Percentiles rank a stretch among this genome's conserved stretches.
Conservation (phyloP, 352 stramenopile genomes). For the Globisporangium nunn region DNA sequence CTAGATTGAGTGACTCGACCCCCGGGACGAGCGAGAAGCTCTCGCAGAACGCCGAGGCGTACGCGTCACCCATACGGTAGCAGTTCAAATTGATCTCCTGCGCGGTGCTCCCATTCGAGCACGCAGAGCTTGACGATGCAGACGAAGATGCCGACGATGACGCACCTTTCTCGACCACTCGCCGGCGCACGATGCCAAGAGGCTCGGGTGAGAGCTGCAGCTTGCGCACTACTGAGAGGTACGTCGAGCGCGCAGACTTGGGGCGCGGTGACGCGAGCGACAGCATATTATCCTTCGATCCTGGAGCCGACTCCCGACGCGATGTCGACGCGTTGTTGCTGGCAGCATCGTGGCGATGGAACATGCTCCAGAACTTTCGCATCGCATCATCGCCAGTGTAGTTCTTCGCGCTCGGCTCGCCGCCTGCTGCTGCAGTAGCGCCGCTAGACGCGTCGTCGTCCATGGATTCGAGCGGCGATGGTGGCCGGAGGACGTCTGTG, state of each 20-base stretch:
- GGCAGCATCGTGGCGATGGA: conserved; percentile 57
- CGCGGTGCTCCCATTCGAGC: conserved; percentile 26
- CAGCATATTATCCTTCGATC: conserved; percentile 6
- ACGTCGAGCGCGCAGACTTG: conserved; percentile 50
- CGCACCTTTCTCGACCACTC: conserved; percentile 35
- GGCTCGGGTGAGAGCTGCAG: conserved; percentile 57
- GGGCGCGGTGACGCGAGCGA: conserved; percentile 19
- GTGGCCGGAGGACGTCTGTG: conserved; percentile 25
- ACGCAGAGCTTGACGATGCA: conserved; percentile 21
- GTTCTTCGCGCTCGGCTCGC: conserved; percentile 28
- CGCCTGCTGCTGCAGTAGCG: conserved; percentile 1
- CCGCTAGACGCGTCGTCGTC: conserved; percentile 16
- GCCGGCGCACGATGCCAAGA: conserved; percentile 53
- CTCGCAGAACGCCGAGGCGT: conserved; percentile 49
- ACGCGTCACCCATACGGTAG: conserved; percentile 61
- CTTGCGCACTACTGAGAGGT: conserved; percentile 48
- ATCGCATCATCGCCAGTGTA: conserved; percentile 60
- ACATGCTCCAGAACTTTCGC: conserved; percentile 60
- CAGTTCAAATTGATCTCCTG: conserved; percentile 70
- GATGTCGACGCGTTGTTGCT: conserved; percentile 35
- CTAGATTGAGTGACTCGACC: conserved; percentile 62
- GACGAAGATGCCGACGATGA: conserved; percentile 24
- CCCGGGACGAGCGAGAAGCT: conserved; percentile 55
- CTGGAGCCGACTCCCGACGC: neutral
- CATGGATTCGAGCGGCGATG: conserved; percentile 49